Evolutionary conservation across 2,329 filamentous ascomycete genomes (phyloP).

Genomic region (Hypomyces rosellus): DNA sequence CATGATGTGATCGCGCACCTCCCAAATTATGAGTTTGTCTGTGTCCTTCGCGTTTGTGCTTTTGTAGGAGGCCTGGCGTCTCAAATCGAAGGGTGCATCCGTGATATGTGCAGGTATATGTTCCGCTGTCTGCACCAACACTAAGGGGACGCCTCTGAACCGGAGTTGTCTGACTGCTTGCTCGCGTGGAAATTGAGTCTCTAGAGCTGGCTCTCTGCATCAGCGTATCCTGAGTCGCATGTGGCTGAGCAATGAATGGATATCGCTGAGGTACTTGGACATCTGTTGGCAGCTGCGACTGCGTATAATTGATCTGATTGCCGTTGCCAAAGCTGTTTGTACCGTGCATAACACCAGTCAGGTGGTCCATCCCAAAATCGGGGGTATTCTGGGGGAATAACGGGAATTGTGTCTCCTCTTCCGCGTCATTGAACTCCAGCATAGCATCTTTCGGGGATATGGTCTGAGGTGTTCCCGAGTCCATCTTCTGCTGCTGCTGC

Average conservation of each 20-base stretch:
- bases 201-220: conserved; percentile 36
- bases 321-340: conserved; percentile 13
- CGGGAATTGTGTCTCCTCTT: conserved; percentile 63
- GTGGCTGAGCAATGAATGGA: conserved; percentile 38
- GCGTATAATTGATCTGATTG: conserved; percentile 21
- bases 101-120: conserved; percentile 94
- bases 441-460: conserved; percentile 93
- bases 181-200: conserved; percentile 38
- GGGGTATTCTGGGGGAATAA: conserved; percentile 62
- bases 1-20: conserved; percentile 19
- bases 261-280: conserved; percentile 46
- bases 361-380: conserved; percentile 36
- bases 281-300: conserved; percentile 31
- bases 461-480: conserved; percentile 61
- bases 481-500: conserved; percentile 31
- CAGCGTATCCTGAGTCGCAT: conserved; percentile 28
- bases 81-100: conserved; percentile 86
- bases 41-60: conserved; percentile 93
- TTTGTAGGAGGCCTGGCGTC: conserved; percentile 77
- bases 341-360: conserved; percentile 28
- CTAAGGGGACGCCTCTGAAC: conserved; percentile 48
- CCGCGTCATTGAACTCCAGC: conserved; percentile 73
- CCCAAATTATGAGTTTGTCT: conserved; percentile 57
- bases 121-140: conserved; percentile 70
- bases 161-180: conserved; percentile 28